Evolutionary conservation across 2,329 filamentous ascomycete genomes (phyloP).

Genomic region (Neodidymelliopsis sp.): DNA sequence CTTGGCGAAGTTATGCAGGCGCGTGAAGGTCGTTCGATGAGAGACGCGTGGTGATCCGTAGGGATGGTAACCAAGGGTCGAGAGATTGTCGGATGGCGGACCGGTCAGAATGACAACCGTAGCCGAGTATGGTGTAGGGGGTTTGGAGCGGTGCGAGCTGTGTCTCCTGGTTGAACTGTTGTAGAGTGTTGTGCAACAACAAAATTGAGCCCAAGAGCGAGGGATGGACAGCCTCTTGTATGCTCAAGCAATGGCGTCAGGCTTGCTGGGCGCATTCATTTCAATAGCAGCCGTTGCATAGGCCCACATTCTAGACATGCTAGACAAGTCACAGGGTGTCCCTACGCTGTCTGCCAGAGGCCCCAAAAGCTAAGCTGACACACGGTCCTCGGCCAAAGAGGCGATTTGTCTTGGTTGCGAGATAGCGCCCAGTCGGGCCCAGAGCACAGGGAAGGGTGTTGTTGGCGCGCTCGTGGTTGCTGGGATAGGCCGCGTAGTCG

Average conservation of each 20-base stretch:
- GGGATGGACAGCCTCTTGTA: slow-evolving; percentile 38
- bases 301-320: slow-evolving; percentile 34
- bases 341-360: slow-evolving; percentile 30
- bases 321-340: slow-evolving; percentile 33
- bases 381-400: slow-evolving; percentile 31
- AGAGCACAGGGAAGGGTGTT: slow-evolving; percentile 22
- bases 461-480: slow-evolving; percentile 24
- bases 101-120: slow-evolving; percentile 1
- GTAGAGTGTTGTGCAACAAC: slow-evolving; percentile 1
- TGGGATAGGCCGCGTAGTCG: slow-evolving; percentile 27
- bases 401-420: slow-evolving; percentile 25
- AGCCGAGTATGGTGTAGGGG: slow-evolving; percentile 4
- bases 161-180: background rate
- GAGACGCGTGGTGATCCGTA: slow-evolving; percentile 11
- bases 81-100: slow-evolving; percentile 10
- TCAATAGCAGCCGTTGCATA: slow-evolving; percentile 31
- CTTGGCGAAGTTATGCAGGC: slow-evolving; percentile 30
- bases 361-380: slow-evolving; percentile 40
- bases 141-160: background rate
- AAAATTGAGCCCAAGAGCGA: slow-evolving; percentile 10
- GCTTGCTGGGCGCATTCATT: slow-evolving; percentile 24
- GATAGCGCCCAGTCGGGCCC: slow-evolving; percentile 29
- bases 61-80: slow-evolving; percentile 10
- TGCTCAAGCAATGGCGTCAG: slow-evolving; percentile 24
- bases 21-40: slow-evolving; percentile 9